Evolutionary conservation across 352 stramenopile species (phyloP), one percentile per base, ranked within the genome.

Genomic region (Peronospora belbahrii): DNA sequence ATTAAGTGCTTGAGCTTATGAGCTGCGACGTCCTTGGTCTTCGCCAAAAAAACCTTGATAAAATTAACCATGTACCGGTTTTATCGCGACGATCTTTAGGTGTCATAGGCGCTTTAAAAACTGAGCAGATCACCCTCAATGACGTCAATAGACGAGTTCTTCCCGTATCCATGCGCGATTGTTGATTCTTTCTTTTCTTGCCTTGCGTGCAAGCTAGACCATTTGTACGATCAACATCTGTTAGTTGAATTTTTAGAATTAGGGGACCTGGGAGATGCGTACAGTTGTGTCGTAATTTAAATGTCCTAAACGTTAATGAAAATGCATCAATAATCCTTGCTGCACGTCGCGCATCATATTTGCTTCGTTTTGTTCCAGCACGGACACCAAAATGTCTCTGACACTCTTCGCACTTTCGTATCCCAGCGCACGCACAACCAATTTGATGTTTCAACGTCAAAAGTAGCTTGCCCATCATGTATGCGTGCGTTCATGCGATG

Each of bases 101-200:
- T 15, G 30, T 35, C 30, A 35, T 17, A 18, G 30, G 11, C 5
- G 2, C 2, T 15, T 35, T 35, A 18, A 17, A 2, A 35, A 18
- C 13, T 17, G 13, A 35, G 7, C 8, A 17, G 13, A 35, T 35
- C 6, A 35, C 30, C 30, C 30, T 5, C 11, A 35, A 35, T 17
- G 15, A 35, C 30, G 30, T 35, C 7, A 17, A 35, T 35, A 7
- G 30, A 44, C 14, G 44, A 53, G 30, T 60, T 55, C 1, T 24
- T 5, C 37, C 44, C n/a, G 52, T 45, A 33, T 61, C 43, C 43
- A 48, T 43, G 11, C 17, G 30, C n/a, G 31, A 50, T 31, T 55
- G 28, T 11, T 1, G 1, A 17, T 52, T 58, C 41, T 58, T 55
- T 5, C 35, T 46, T 28, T 60, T 32, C 32, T 65, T 60, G 14